A percentile compares a stretch with the other conserved stretches of the same genome.
phyloP scores from a whole-genome alignment of 2,329 filamentous ascomycete species.

The Chaetomium sp. region DNA sequence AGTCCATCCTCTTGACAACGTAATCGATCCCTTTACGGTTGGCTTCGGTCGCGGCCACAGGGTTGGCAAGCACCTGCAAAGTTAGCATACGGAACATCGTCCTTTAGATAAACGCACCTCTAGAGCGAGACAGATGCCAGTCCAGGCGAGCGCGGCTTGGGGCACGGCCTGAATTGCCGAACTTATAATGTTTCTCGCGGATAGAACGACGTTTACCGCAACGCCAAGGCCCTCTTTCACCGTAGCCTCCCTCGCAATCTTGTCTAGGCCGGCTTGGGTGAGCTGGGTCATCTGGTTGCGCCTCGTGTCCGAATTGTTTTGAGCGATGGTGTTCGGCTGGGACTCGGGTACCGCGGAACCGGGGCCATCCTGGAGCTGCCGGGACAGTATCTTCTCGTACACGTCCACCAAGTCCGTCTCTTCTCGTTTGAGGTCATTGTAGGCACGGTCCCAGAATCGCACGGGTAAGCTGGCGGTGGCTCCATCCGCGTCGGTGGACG shows the following conservation, averaged over 20 bases:
- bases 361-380: constrained; percentile 1
- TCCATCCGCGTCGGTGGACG: neutral
- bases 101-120: constrained; percentile 24
- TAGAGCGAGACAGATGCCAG: constrained; percentile 30
- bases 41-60: constrained; percentile 22
- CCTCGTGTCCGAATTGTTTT: constrained; percentile 1
- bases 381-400: constrained; percentile 3
- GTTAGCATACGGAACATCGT: constrained; percentile 7
- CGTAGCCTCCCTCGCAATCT: neutral
- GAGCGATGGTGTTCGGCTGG: constrained; percentile 4
- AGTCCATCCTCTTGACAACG: constrained; percentile 33
- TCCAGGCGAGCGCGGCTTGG: constrained; percentile 33
- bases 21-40: constrained; percentile 32
- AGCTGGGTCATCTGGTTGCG: constrained; percentile 3
- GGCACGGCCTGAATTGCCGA: constrained; percentile 26
- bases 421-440: constrained; percentile 9
- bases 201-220: neutral
- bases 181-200: constrained; percentile 1
- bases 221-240: constrained; percentile 1
- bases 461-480: neutral
- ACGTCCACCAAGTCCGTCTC: constrained; percentile 1
- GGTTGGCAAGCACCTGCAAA: constrained; percentile 28
- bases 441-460: constrained; percentile 5
- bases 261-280: constrained; percentile 2
- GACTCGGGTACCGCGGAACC: constrained; percentile 1